These are phyloP conservation scores for Sporothrix brasiliensis DNA, from an alignment of 2,329 filamentous ascomycete species.

Conservation along the genomic window DNA sequence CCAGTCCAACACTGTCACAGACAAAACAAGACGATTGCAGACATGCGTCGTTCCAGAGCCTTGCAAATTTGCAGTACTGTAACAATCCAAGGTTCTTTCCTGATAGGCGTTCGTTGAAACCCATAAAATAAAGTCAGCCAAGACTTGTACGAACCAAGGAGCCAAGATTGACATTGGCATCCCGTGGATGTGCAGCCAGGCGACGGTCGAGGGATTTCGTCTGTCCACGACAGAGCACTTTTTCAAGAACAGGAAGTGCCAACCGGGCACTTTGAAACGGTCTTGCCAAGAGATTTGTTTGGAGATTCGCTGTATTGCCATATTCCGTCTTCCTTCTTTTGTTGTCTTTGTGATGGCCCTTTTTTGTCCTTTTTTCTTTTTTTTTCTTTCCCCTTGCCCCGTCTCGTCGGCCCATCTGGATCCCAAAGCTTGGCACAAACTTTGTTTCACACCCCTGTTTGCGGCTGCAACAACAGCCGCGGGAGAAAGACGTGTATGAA, in stretches of 20 bases:
- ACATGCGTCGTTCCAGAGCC: constrained; percentile 1
- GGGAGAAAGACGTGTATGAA: neutral
- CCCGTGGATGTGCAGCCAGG: neutral
- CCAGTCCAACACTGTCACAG: neutral
- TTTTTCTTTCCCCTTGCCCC: neutral
- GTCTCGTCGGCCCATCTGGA: neutral
- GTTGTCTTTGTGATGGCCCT: neutral
- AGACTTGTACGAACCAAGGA: neutral
- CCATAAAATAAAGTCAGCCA: constrained; percentile 15
- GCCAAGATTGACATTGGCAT: neutral
- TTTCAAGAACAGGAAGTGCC: neutral
- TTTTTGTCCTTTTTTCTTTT: neutral
- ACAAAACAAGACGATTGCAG: constrained; percentile 5
- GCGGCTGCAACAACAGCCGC: constrained; percentile 1
- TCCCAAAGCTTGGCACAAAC: constrained; percentile 22
- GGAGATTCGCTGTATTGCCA: constrained; percentile 3
- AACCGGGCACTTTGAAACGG: constrained; percentile 6
- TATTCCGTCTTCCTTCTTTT: neutral
- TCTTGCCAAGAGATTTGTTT: constrained; percentile 5
- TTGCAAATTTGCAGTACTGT: neutral
- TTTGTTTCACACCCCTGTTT: constrained; percentile 19
- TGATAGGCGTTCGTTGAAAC: neutral
- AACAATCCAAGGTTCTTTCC: neutral
- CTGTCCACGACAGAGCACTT: neutral
- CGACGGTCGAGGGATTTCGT: neutral